These are phyloP conservation scores for Lenwebbia sp. DNA, from an alignment of 345 rosid species.

Conservation along the genomic window DNA sequence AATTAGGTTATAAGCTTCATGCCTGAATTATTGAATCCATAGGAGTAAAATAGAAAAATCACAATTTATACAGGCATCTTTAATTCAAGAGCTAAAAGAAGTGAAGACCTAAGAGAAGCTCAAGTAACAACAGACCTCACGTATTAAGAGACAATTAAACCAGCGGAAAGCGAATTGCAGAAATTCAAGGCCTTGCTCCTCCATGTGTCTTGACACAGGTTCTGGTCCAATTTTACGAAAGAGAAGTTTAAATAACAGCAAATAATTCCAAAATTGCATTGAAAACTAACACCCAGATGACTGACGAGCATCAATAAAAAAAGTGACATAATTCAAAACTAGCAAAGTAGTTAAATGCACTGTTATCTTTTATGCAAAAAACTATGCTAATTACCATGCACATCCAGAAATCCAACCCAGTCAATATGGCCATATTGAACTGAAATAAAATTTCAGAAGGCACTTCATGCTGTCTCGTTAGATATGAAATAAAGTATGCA, in stretches of 20 bases:
- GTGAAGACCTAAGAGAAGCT: background rate
- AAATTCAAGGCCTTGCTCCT: conserved; percentile 96
- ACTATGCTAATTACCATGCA: background rate
- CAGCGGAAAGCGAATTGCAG: conserved; percentile 98
- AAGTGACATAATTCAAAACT: background rate
- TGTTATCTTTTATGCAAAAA: background rate
- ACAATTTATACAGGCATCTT: background rate
- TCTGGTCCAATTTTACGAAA: conserved; percentile 32
- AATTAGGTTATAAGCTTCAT: conserved; percentile 6
- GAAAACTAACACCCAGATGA: background rate
- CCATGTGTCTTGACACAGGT: conserved; percentile 93
- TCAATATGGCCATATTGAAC: background rate
- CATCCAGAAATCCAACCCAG: background rate
- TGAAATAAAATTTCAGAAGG: background rate
- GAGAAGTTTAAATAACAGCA: background rate
- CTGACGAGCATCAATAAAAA: background rate
- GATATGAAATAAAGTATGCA: background rate
- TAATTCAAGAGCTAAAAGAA: background rate
- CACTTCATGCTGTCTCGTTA: background rate
- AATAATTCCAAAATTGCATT: background rate
- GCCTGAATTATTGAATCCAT: background rate
- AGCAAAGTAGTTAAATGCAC: background rate
- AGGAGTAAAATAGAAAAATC: background rate
- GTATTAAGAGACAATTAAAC: conserved; percentile 96
- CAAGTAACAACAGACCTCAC: conserved; percentile 44